These are phyloP conservation scores for Yamadazyma sp. DNA, from an alignment of 805 yeast genomes.

Conservation along the genomic window DNA sequence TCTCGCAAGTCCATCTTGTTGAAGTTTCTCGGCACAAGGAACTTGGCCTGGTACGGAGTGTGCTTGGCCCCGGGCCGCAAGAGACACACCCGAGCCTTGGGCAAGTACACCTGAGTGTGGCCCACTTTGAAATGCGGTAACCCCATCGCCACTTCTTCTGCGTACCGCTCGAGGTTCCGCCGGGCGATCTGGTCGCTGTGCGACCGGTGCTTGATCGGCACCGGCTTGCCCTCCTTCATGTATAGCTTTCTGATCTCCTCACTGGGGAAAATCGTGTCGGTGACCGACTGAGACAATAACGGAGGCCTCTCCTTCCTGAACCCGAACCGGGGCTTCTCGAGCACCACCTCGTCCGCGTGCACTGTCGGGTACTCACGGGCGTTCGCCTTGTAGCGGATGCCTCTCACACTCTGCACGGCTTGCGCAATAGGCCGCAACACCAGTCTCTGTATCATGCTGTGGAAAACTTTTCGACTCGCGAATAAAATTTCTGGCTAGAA, in stretches of 20 bases:
- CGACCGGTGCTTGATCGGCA: constrained; percentile 40
- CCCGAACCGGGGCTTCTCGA: constrained; percentile 39
- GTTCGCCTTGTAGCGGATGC: constrained; percentile 30
- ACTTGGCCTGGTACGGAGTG: constrained; percentile 96
- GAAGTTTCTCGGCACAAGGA: constrained; percentile 89
- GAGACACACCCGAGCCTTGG: constrained; percentile 77
- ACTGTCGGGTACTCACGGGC: constrained; percentile 40
- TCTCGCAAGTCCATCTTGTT: constrained; percentile 94
- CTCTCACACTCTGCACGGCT: too few relatives aligned
- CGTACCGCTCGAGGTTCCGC: constrained; percentile 38
- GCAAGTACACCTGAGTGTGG: constrained; percentile 73
- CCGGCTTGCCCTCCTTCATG: constrained; percentile 39
- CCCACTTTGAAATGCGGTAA: constrained; percentile 84
- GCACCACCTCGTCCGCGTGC: constrained; percentile 37
- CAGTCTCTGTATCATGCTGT: background rate
- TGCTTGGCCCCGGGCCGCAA: constrained; percentile 93
- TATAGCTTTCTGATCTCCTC: constrained; percentile 35
- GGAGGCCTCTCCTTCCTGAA: constrained; percentile 40
- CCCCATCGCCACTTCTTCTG: constrained; percentile 57
- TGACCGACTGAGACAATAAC: constrained; percentile 38
- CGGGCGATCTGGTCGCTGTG: constrained; percentile 37
- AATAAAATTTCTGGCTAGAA: background rate
- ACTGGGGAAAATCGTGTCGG: constrained; percentile 42
- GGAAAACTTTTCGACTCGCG: constrained; percentile 4
- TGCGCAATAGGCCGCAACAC: background rate